A percentile compares a stretch with the other conserved stretches of the same genome.
Conservation (phyloP, 2,329 filamentous ascomycete species). For the Rhexocercosporidium sp. region DNA sequence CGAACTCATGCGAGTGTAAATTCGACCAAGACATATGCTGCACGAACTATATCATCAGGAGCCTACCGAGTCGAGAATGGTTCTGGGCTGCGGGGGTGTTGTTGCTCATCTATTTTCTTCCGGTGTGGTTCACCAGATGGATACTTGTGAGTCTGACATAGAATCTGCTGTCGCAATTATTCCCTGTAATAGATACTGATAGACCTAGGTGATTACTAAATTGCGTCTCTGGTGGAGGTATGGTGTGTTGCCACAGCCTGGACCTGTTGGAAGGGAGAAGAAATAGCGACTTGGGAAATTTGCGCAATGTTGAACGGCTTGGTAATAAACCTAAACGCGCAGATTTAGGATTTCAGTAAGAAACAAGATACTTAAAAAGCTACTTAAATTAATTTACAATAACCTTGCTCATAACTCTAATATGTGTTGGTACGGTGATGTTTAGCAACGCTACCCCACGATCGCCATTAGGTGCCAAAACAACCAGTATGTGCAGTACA, state of each 20-base stretch:
- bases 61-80: neutral
- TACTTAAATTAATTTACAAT: no score
- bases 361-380: no score
- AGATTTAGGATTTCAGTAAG: no score
- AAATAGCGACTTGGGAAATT: neutral
- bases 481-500: no score
- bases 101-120: neutral
- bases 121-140: neutral
- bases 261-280: neutral
- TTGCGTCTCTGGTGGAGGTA: neutral
- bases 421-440: no score
- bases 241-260: neutral
- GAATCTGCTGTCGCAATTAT: no score
- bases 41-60: neutral
- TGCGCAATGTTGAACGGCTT: no score
- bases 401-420: no score
- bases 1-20: neutral
- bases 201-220: neutral
- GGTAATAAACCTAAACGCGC: no score
- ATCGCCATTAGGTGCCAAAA: neutral
- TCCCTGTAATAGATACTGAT: neutral
- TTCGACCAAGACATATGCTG: neutral
- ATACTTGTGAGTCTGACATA: neutral
- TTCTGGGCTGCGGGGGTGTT: neutral
- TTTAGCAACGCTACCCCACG: no score